Base-by-base conservation (phyloP, 768 basidiomycete species). In the Auricularia sp. region DNA sequence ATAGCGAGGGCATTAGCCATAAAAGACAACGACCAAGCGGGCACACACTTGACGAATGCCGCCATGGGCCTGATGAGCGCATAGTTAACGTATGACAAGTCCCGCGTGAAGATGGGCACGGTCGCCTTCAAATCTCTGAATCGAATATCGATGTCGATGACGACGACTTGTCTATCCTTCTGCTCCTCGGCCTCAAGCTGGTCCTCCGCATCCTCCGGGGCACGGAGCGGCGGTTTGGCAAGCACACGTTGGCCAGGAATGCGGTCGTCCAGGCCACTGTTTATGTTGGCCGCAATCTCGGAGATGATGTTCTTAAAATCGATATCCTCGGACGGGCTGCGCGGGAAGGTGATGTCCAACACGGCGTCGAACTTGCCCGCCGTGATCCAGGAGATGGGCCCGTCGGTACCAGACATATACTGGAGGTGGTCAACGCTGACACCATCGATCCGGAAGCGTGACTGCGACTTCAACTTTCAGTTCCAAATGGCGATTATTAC, bases 311-410 rank as follows among this genome's bases (percentile, higher is more conserved):
- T 89, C 68, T 91, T 88, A 69, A 97, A 81, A 18, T 86, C 84
- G 67, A 86, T 83, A 54, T 82, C 83, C 65, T 89, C 87, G 62
- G 80, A 73, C 10, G 85, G 85, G 69, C 92, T 87, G 18, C 85
- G 86, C 29, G 97, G 95, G 75, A 99, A 98, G 72, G 95, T 94
- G 77, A 99, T 95, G 76, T 99, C 97, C 29, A 98, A 83, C 4
- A 99, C 97, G 10, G 94, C 92, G 71, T 99, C 97, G 34, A 97
- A 82, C 75, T 96, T 97, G 54, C 97, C 97, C 0, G 95, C 92
- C 0, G 90, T 95, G 66, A 99, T 94, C 97, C 97, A 99, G 1
- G 94, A 94, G 66, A 98, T 88, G 13, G 95, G 94, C 6, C 94
- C 92, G 67, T 88, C 90, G 63, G 82, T 81, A 2, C 89, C 90